Percentiles rank a stretch among this genome's conserved stretches.
phyloP scores from a whole-genome alignment of 2,329 filamentous ascomycete species.

The Alternaria brassicae region DNA sequence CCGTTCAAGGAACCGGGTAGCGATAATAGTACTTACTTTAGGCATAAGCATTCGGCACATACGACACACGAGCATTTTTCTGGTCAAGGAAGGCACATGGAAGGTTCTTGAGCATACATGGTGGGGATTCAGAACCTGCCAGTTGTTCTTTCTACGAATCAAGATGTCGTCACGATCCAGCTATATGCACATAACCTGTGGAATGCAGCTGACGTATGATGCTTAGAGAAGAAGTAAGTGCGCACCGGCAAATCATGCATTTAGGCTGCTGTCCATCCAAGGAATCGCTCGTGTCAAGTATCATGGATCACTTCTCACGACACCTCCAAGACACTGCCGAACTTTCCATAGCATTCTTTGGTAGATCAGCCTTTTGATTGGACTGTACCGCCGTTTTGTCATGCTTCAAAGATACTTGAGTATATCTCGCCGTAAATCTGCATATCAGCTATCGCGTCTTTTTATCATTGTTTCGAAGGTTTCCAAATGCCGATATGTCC shows the following conservation, averaged over 20 bases:
- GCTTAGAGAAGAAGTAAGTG: neutral
- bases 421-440: no score
- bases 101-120: neutral
- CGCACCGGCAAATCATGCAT: neutral
- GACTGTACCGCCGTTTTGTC: no score
- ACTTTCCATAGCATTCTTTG: no score
- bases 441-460: no score
- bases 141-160: neutral
- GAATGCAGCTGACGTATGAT: neutral
- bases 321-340: no score
- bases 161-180: neutral
- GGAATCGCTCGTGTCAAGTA: neutral
- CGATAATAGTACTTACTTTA: constrained; percentile 37
- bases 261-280: neutral
- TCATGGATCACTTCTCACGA: no score
- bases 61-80: neutral
- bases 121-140: neutral
- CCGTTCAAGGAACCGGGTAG: constrained; percentile 40
- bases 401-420: no score
- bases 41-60: constrained; percentile 7
- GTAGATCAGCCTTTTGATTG: no score
- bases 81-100: neutral
- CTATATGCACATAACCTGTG: neutral
- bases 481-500: no score
- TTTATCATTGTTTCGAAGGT: no score